These are phyloP conservation scores for Arthrobotrys sphaeroides DNA, from an alignment of 2,329 filamentous ascomycete genomes.

Conservation along the genomic window DNA sequence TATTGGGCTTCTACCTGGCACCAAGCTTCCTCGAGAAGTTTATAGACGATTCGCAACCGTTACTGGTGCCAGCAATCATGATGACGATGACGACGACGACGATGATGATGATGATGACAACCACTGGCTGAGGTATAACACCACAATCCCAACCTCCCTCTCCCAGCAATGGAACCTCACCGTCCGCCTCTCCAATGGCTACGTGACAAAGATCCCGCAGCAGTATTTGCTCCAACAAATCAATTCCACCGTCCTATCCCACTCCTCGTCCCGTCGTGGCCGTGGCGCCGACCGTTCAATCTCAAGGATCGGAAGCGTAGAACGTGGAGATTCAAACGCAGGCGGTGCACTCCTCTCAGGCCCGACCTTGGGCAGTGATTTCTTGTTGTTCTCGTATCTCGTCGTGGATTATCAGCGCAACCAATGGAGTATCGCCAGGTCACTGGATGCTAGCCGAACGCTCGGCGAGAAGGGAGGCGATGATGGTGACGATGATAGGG, in stretches of 20 bases:
- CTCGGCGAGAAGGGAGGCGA: neutral
- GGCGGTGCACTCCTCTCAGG: neutral
- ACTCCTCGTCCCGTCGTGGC: neutral
- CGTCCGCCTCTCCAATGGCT: conserved; percentile 20
- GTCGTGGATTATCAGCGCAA: conserved; percentile 18
- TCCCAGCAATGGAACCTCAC: conserved; percentile 18
- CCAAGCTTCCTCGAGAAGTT: conserved; percentile 12
- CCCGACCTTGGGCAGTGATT: conserved; percentile 4
- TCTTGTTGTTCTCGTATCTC: conserved; percentile 12
- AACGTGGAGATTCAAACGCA: neutral
- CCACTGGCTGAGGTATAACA: conserved; percentile 5
- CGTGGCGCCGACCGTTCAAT: neutral
- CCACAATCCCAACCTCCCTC: neutral
- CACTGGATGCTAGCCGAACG: neutral
- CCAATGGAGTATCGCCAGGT: conserved; percentile 22
- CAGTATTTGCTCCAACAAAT: conserved; percentile 3
- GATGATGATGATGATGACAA: neutral
- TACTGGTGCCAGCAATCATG: conserved; percentile 3
- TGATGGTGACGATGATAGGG: neutral
- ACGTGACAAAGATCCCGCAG: conserved; percentile 16
- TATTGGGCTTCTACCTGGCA: conserved; percentile 1
- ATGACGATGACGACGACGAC: neutral
- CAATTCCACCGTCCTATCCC: neutral
- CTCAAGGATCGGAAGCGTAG: conserved; percentile 1
- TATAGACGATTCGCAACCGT: neutral